These are phyloP conservation scores for Nakataea oryzae DNA, from an alignment of 2,329 filamentous ascomycete genomes.

Conservation along the genomic window DNA sequence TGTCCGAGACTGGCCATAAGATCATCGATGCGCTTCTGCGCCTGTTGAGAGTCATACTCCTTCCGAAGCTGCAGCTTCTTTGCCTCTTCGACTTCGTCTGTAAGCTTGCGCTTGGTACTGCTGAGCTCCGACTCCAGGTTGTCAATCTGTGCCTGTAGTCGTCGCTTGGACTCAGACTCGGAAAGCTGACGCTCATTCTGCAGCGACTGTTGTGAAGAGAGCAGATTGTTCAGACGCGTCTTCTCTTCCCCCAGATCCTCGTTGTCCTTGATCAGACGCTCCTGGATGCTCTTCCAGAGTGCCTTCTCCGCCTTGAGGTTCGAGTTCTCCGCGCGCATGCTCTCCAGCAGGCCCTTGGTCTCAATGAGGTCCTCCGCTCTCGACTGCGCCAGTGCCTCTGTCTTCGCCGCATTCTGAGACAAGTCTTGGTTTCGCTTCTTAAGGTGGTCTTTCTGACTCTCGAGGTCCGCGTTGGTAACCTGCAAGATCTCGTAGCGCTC, in stretches of 20 bases:
- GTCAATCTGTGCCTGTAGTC: conserved; percentile 70
- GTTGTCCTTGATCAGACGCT: conserved; percentile 79
- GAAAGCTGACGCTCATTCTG: conserved; percentile 84
- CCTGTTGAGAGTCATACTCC: conserved; percentile 82
- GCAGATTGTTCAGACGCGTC: conserved; percentile 68
- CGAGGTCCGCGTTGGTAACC: conserved; percentile 73
- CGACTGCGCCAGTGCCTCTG: conserved; percentile 84
- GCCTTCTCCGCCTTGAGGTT: conserved; percentile 94
- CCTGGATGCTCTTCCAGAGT: conserved; percentile 88
- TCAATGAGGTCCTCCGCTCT: conserved; percentile 90
- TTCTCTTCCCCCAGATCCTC: conserved; percentile 78
- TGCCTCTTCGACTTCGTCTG: conserved; percentile 70
- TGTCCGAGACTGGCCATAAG: conserved; percentile 70
- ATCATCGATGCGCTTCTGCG: conserved; percentile 86
- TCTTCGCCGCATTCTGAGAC: conserved; percentile 76
- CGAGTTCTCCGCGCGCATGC: conserved; percentile 78
- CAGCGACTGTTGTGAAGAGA: conserved; percentile 76
- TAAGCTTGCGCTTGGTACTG: conserved; percentile 70
- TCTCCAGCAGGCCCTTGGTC: conserved; percentile 69
- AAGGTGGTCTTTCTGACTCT: conserved; percentile 75
- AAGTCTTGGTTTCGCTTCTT: conserved; percentile 71
- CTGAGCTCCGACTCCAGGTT: conserved; percentile 68
- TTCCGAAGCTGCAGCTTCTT: conserved; percentile 77
- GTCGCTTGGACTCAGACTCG: conserved; percentile 71
- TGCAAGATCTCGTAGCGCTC: conserved; percentile 87